These are phyloP conservation scores for Fusarium xylarioides DNA, from an alignment of 2,329 filamentous ascomycete genomes.

Conservation along the genomic window DNA sequence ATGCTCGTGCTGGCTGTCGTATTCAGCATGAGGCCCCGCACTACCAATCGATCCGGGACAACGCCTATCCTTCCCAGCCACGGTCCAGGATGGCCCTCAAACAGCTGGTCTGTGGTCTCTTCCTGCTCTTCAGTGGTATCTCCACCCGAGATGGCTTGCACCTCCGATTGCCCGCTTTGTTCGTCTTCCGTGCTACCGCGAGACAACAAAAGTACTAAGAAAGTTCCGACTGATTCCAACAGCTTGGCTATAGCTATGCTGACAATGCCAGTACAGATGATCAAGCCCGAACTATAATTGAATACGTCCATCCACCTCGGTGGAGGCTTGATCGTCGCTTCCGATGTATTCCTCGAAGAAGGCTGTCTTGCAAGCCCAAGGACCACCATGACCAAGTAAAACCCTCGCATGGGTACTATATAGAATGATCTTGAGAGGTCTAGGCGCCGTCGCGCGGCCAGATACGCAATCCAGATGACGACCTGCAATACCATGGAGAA, in stretches of 20 bases:
- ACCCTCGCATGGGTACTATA: neutral
- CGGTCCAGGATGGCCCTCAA: rapidly evolving
- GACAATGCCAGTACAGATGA: neutral
- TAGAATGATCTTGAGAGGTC: neutral
- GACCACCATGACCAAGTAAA: neutral
- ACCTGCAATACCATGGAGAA: neutral
- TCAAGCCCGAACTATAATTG: neutral
- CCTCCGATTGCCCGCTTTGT: no score
- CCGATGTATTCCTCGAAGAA: neutral
- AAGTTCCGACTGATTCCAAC: neutral
- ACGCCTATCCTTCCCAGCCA: neutral
- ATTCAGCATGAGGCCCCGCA: neutral
- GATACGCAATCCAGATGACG: neutral
- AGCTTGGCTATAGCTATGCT: neutral
- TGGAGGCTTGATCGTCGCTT: neutral
- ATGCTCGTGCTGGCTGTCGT: neutral
- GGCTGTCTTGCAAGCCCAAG: neutral
- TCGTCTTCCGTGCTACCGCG: neutral
- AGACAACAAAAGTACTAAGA: neutral
- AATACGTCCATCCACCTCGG: neutral
- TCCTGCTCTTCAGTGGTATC: neutral
- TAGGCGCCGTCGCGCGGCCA: neutral
- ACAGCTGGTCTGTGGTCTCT: rapidly evolving
- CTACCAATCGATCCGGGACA: neutral
- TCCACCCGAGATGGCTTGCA: neutral